These are phyloP conservation scores for Coemansia sp. DNA, from an alignment of 192 early-diverging fungal genomes.

Conservation along the genomic window DNA sequence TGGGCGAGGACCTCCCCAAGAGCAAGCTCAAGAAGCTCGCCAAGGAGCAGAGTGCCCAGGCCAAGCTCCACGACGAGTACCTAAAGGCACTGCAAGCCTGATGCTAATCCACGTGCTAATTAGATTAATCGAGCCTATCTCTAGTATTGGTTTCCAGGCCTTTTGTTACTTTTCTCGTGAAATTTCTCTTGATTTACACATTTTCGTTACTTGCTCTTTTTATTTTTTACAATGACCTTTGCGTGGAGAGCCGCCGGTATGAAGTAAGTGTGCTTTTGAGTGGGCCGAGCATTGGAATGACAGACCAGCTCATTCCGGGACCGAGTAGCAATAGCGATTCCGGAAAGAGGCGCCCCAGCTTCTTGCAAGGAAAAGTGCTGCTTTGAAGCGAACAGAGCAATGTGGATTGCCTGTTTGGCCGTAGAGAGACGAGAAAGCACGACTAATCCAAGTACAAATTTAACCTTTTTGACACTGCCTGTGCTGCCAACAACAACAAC, in stretches of 20 bases:
- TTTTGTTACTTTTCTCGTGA: no score
- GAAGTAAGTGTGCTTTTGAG: slow-evolving; percentile 33
- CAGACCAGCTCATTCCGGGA: neutral
- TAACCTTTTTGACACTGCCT: no score
- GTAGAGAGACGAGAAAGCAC: neutral
- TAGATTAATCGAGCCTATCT: neutral
- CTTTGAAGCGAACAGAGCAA: neutral
- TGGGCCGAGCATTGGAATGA: neutral
- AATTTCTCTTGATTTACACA: neutral
- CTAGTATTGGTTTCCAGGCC: no score
- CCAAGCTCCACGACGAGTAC: slow-evolving; percentile 87
- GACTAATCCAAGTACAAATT: neutral
- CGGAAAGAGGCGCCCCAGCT: neutral
- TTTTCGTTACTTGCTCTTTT: no score
- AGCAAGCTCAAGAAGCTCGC: slow-evolving; percentile 80
- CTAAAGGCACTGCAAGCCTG: slow-evolving; percentile 31
- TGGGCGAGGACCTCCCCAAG: slow-evolving; percentile 83
- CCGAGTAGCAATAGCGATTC: neutral
- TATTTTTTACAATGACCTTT: slow-evolving; percentile 30
- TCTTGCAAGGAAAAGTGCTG: neutral
- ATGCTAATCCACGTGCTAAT: neutral
- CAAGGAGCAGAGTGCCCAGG: slow-evolving; percentile 84
- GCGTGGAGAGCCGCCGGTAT: slow-evolving; percentile 52
- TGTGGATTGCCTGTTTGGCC: neutral
- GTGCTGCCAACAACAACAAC: no score